Evolutionary conservation across 805 yeast genomes (phyloP).

Genomic region (Barnettozyma populi): DNA sequence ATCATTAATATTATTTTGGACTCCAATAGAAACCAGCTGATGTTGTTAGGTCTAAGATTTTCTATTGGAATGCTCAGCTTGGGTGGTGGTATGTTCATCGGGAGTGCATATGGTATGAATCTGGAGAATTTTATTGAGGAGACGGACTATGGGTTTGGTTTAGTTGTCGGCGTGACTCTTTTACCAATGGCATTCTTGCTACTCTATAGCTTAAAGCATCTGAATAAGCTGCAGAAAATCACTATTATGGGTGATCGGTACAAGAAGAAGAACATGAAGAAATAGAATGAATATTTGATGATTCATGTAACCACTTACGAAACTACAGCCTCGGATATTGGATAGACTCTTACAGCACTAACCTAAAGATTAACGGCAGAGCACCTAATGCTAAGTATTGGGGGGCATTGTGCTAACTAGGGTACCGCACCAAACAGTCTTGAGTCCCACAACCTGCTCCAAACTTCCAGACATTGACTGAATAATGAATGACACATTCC

Average conservation of each 20-base stretch:
- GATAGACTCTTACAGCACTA: no score
- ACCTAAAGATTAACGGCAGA: no score
- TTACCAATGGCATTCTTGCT: conserved; percentile 47
- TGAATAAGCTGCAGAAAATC: conserved; percentile 64
- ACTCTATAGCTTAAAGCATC: conserved; percentile 45
- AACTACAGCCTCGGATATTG: no score
- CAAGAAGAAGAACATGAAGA: conserved; percentile 11
- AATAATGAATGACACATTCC: background rate
- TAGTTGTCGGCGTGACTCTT: conserved; percentile 36
- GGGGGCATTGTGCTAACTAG: no score
- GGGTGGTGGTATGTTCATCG: conserved; percentile 74
- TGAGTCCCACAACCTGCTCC: no score
- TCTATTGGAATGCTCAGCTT: conserved; percentile 78
- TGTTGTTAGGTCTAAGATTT: conserved; percentile 80
- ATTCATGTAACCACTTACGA: no score
- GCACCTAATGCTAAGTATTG: no score
- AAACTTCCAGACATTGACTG: no score
- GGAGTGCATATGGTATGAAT: conserved; percentile 95
- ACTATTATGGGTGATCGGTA: conserved; percentile 52
- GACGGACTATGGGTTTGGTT: conserved; percentile 58
- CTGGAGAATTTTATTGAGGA: conserved; percentile 89
- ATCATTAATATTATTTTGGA: conserved; percentile 89
- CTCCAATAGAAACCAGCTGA: conserved; percentile 87
- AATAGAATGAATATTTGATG: background rate
- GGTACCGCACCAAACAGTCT: no score